Base-by-base conservation (phyloP, 2,329 filamentous ascomycete species). In the Colletotrichum australisinense region DNA sequence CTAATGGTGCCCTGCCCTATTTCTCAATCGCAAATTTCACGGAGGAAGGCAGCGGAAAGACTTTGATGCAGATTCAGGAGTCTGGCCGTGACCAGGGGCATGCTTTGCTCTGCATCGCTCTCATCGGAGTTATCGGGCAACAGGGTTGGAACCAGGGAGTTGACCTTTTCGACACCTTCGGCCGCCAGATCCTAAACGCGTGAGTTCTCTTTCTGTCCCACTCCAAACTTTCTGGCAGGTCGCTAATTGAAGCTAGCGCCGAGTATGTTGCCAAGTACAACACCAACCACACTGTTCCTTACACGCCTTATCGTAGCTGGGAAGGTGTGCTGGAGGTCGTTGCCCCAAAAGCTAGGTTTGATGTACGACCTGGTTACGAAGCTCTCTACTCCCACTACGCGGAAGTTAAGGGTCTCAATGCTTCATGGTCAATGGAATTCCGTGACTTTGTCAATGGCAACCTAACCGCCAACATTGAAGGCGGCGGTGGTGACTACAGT, bases 71-170 rank as follows among this genome's bases (percentile, higher is more conserved):
- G 66, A 75, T 78, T 5, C 81, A 84, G 67, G 83, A 85, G 66
- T 79, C 80, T 2, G 83, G 84, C 1, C 76, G 83, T 1, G 84
- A 85, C 71, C 84, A 85, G 74, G 84, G 83, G 9, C 83, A 85
- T 69, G 70, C 81, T 3, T 79, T 78, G 52, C 76, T 85, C 4
- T 80, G 81, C 59, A 78, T 83, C 26, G 77, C 78, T 2, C 76
- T 84, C 4, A 59, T 82, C 5, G 83, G 81, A 9, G 77, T 79
- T 1, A 71, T 85, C 30, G 80, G 80, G 5, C 82, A 83, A 74
- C 79, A 81, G 70, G 80, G 80, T 1, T 81, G 79, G 62, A 84
- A 82, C 73, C 83, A 85, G 71, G 83, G 82, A 1, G 75, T 5
- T 42, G 81, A 84, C 63, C 73, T 84, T 9, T 84, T 83, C 74